Percentiles rank a stretch among this genome's conserved stretches.
Evolutionary conservation across 2,329 filamentous ascomycete genomes (phyloP).

Genomic region (Pseudogymnoascus destructans): DNA sequence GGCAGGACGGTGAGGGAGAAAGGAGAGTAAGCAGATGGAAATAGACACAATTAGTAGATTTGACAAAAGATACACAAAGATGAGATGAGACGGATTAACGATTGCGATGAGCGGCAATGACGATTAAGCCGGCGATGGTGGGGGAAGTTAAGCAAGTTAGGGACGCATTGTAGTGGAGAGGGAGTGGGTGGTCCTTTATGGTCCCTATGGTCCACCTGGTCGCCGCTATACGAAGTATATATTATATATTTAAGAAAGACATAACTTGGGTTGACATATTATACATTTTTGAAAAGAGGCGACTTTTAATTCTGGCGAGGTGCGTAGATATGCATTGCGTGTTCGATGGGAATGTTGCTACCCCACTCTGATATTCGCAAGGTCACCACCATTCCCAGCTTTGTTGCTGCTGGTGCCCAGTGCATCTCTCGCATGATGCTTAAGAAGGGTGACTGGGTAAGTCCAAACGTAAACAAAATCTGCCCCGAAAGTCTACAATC

Average conservation of each 20-base stretch:
- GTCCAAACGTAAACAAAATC: slow-evolving; percentile 26
- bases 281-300: neutral
- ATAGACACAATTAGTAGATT: neutral
- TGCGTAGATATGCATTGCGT: neutral
- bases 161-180: neutral
- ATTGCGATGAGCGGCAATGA: neutral
- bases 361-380: neutral
- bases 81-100: neutral
- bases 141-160: neutral
- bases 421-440: slow-evolving; percentile 82
- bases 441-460: slow-evolving; percentile 85
- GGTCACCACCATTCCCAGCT: slow-evolving; percentile 50
- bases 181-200: neutral
- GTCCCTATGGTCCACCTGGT: neutral
- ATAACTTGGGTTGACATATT: neutral
- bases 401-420: slow-evolving; percentile 79
- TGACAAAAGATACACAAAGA: neutral
- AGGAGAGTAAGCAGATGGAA: neutral
- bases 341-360: neutral
- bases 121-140: neutral
- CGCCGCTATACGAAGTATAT: neutral
- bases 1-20: neutral
- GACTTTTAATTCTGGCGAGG: neutral
- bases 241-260: neutral
- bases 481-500: neutral